phyloP scores from a whole-genome alignment of 106 monocot genomes.

The Iris macrosiphon region DNA sequence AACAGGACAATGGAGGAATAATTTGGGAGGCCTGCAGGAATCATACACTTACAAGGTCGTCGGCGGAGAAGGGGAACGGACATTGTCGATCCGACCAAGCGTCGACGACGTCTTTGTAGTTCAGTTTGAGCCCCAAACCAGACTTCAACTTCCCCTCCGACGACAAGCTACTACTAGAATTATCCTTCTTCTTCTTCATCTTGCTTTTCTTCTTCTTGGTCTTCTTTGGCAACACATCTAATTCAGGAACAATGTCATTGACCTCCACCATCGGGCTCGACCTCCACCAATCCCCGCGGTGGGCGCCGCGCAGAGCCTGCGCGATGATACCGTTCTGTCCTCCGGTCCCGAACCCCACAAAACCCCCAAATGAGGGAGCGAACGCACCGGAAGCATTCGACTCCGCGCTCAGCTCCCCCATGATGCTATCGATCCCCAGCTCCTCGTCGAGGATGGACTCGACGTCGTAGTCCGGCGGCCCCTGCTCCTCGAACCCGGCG shows the following conservation, averaged over 20 bases:
- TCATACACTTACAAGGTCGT: constrained; percentile 47
- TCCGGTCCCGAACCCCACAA: constrained; percentile 35
- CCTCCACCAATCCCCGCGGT: constrained; percentile 65
- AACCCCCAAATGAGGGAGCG: too few species aligned
- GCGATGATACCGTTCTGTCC: constrained; percentile 16
- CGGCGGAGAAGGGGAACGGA: constrained; percentile 50
- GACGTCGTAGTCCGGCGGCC: constrained; percentile 41
- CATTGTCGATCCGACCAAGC: constrained; percentile 57
- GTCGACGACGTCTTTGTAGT: constrained; percentile 45
- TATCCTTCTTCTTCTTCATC: constrained; percentile 49
- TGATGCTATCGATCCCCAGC: constrained; percentile 84
- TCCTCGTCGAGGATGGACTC: constrained; percentile 87
- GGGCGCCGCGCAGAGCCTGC: constrained; percentile 31
- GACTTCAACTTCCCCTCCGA: constrained; percentile 18
- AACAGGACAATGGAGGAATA: too few species aligned
- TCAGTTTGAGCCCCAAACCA: constrained; percentile 49
- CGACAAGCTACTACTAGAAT: too few species aligned
- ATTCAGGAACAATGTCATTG: constrained; percentile 43
- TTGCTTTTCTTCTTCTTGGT: constrained; percentile 39
- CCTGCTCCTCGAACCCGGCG: constrained; percentile 13
- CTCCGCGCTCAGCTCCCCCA: constrained; percentile 38
- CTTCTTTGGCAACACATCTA: constrained; percentile 14
- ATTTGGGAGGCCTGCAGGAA: too few species aligned
- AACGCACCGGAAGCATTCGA: constrained; percentile 11
- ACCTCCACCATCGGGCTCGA: constrained; percentile 47